Percentiles rank a stretch among this genome's conserved stretches.
Conservation (phyloP, 345 rosid genomes). For the Sisymbrium irio region DNA sequence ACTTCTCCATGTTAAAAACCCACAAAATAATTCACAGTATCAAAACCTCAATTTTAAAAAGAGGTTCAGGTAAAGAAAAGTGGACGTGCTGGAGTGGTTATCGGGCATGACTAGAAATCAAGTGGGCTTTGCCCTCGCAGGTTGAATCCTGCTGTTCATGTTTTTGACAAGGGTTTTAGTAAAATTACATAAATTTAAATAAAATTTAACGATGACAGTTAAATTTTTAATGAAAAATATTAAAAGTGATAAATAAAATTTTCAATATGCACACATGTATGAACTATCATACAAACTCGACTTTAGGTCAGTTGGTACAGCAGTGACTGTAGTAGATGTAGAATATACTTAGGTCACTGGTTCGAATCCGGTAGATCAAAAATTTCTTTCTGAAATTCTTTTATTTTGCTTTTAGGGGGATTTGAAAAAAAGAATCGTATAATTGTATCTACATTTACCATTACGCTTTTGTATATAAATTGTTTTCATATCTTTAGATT, state of each 20-base stretch:
- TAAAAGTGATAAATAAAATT: not conserved
- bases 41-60: too few species aligned
- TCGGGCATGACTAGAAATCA: not conserved
- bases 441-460: too few species aligned
- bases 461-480: too few species aligned
- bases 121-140: not conserved
- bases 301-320: slow-evolving; percentile 98
- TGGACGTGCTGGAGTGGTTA: not conserved
- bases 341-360: not conserved
- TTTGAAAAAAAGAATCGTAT: too few species aligned
- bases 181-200: too few species aligned
- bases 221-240: too few species aligned
- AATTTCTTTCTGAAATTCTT: too few species aligned
- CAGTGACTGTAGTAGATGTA: slow-evolving; percentile 84
- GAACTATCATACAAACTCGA: slow-evolving; percentile 7
- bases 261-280: not conserved
- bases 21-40: too few species aligned
- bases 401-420: too few species aligned
- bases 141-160: not conserved
- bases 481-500: too few species aligned
- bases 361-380: not conserved
- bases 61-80: not conserved
- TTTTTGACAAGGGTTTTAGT: not conserved
- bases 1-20: too few species aligned
- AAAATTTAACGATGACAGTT: too few species aligned